Base-by-base conservation (phyloP, 352 stramenopile genomes). In the Bremia lactucae region DNA sequence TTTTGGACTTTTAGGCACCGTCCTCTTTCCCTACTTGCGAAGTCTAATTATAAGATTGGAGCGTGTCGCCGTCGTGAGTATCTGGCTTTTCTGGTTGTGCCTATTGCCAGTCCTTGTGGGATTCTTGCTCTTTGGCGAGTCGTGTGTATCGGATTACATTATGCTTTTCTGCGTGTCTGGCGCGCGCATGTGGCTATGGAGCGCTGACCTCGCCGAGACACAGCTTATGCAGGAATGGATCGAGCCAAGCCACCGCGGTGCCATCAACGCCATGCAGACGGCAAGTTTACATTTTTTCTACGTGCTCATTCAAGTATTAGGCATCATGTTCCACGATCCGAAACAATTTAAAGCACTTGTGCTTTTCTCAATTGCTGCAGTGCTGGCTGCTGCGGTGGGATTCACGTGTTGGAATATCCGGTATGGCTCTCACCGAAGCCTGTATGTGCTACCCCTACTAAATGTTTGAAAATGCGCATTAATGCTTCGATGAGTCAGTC, bases 161-260 rank as follows among this genome's bases (percentile, higher is more conserved):
- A 71, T 84, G 59, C 47, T 84, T 9, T 57, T 37, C 11, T 75
- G 54, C 36, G 63, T 76, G 44, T 44, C 75, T 19, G 51, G 65
- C 16, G 72, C 67, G 11, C 59, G 67, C 19, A 46, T 70, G 36
- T 82, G 62, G 65, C 52, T 83, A 7, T 80, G 72, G 69, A 68
- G 48, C 42, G 49, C 44, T 6, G 67, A 83, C 36, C 55, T 84
- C 1, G 65, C 66, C 1, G 68, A 83, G 43, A 80, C 66, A n/a
- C 72, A 85, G 52, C 67, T 81, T 24, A 83, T 83, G 68, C 72
- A 84, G 42, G 72, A 84, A 49, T 81, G 67, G 65, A 68, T 83
- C 42, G 62, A 69, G 22, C 58, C 62, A 20, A 55, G 62, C 24
- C 52, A 39, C 6, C 66, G 72, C 13, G 66, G 68, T 2, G 54